Conservation (phyloP, 1,284 basidiomycete species). For the Fomitopsis betulina region DNA sequence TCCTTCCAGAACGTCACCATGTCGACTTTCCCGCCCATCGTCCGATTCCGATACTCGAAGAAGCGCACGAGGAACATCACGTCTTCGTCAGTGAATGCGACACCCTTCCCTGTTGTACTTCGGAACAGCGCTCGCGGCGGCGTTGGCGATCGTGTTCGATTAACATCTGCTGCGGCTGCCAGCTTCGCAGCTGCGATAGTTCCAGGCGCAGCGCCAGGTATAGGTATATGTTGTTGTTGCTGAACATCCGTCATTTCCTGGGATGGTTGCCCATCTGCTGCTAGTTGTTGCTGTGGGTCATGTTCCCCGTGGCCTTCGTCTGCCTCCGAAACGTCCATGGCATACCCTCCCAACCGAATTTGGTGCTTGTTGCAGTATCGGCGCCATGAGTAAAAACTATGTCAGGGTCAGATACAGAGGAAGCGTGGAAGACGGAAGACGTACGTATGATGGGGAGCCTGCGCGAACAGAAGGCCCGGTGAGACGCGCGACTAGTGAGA, state of each 20-base stretch:
- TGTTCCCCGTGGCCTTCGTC: slow-evolving; percentile 23
- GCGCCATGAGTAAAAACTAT: slow-evolving; percentile 82
- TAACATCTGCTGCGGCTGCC: slow-evolving; percentile 35
- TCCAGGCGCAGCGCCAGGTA: slow-evolving; percentile 35
- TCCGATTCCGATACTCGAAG: slow-evolving; percentile 49
- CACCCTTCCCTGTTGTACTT: slow-evolving; percentile 82
- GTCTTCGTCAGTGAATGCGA: slow-evolving; percentile 79
- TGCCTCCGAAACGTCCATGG: slow-evolving; percentile 50
- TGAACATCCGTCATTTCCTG: slow-evolving; percentile 18
- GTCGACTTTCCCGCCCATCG: slow-evolving; percentile 58
- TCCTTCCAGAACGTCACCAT: slow-evolving; percentile 86
- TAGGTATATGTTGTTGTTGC: slow-evolving; percentile 3
- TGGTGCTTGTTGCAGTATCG: slow-evolving; percentile 86
- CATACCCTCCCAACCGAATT: slow-evolving; percentile 75
- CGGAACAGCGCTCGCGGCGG: slow-evolving; percentile 71
- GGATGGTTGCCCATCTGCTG: slow-evolving; percentile 12
- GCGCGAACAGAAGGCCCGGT: slow-evolving; percentile 1
- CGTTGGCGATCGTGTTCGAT: slow-evolving; percentile 64
- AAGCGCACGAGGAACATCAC: slow-evolving; percentile 68
- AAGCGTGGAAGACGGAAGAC: background rate
- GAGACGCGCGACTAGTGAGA: background rate
- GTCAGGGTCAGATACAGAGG: slow-evolving; percentile 2
- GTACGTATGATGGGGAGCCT: slow-evolving; percentile 82
- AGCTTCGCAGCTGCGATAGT: slow-evolving; percentile 42
- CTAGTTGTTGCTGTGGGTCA: slow-evolving; percentile 9